Evolutionary conservation across 139 green algal species (phyloP).

Genomic region (Coccomyxa sp.): DNA sequence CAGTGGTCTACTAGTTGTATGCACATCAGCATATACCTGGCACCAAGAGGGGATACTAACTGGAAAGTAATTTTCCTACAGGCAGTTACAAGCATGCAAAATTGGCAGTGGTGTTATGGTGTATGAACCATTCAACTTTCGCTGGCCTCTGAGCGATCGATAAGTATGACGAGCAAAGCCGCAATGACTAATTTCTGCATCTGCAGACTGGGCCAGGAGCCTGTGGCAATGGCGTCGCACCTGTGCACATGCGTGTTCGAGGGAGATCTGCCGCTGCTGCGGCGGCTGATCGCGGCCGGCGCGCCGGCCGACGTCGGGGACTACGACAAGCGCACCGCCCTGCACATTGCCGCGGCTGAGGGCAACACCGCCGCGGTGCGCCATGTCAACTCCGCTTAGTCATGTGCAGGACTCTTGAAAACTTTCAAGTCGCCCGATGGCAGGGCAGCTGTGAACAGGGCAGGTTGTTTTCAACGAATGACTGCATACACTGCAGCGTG

Average conservation of each 20-base stretch:
- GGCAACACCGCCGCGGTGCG: slow-evolving; percentile 45
- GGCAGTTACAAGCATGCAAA: too few species aligned
- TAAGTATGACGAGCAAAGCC: too few species aligned
- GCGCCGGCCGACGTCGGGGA: slow-evolving; percentile 41
- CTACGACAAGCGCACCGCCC: slow-evolving; percentile 57
- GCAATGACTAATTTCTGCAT: too few species aligned
- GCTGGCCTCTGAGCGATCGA: too few species aligned
- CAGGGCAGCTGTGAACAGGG: neutral
- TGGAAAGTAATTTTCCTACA: neutral
- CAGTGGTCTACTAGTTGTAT: neutral
- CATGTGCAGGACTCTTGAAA: neutral
- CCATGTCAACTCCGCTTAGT: neutral
- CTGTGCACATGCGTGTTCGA: slow-evolving; percentile 32
- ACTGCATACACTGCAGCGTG: too few species aligned
- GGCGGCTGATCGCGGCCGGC: slow-evolving; percentile 41
- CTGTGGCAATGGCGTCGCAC: neutral
- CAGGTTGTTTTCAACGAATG: too few species aligned
- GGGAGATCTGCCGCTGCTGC: slow-evolving; percentile 37
- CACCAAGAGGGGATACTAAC: neutral
- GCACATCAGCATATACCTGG: too few species aligned
- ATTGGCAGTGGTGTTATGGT: too few species aligned
- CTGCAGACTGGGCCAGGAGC: neutral
- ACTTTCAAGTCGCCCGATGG: neutral
- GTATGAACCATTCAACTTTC: too few species aligned
- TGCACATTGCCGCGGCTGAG: slow-evolving; percentile 62